A percentile compares a stretch with the other conserved stretches of the same genome.
phyloP scores from a whole-genome alignment of 1,284 basidiomycete species.

The Entoloma clypeatum region DNA sequence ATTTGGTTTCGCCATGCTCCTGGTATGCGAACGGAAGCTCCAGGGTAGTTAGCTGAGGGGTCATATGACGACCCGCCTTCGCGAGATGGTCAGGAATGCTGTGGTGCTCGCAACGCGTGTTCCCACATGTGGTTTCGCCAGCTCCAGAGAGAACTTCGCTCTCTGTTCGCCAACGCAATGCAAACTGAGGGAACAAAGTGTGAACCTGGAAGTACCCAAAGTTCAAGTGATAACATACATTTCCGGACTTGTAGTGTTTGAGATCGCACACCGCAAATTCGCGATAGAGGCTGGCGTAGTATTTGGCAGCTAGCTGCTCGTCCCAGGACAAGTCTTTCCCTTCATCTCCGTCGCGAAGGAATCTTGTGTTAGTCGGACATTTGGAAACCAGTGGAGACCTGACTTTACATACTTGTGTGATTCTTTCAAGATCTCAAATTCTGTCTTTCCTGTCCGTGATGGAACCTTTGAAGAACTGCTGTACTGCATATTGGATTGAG shows the following conservation, averaged over 20 bases:
- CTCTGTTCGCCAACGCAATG: constrained; percentile 89
- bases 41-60: constrained; percentile 55
- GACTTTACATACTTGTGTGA: constrained; percentile 49
- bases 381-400: constrained; percentile 1
- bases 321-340: constrained; percentile 59
- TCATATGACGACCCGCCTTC: constrained; percentile 15
- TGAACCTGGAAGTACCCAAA: constrained; percentile 1
- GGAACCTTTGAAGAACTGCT: constrained; percentile 21
- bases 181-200: constrained; percentile 48
- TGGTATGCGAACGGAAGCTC: constrained; percentile 87
- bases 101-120: constrained; percentile 78
- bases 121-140: constrained; percentile 84
- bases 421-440: constrained; percentile 65
- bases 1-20: constrained; percentile 72
- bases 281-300: constrained; percentile 82
- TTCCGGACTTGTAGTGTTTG: constrained; percentile 92
- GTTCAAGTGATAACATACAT: constrained; percentile 41
- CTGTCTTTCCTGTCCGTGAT: constrained; percentile 35
- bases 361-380: constrained; percentile 43
- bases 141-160: constrained; percentile 79
- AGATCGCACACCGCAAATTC: constrained; percentile 91
- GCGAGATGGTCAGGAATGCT: constrained; percentile 25
- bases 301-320: constrained; percentile 80
- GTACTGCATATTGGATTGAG: constrained; percentile 20
- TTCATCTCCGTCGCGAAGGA: constrained; percentile 69